Base-by-base conservation (phyloP, 2,329 filamentous ascomycete species). In the Fusarium sp. region DNA sequence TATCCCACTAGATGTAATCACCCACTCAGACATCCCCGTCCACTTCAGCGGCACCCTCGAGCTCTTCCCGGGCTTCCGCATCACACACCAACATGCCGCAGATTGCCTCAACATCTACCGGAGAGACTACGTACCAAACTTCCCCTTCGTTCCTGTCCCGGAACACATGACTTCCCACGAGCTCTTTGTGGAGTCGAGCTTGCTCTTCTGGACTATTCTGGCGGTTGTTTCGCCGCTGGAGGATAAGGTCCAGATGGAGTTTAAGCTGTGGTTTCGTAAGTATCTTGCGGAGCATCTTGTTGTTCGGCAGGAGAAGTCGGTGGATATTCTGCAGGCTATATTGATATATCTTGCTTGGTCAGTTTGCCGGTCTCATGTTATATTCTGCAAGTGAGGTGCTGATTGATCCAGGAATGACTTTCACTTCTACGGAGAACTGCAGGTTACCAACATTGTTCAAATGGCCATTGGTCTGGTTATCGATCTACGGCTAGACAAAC, bases 181-280 rank as follows among this genome's bases (percentile, higher is more conserved):
- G 1, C 54, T 83, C n/a, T 75, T 76, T 42, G 49, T 67, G 1
- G 63, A 69, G n/a, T 72, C 75, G 7, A 75, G 74, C 0, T 70
- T 81, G 17, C 57, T 83, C 1, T 81, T 82, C 48, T 79, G 78
- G 66, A 75, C 75, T 1, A 71, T 82, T 38, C 70, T 82, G 38
- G 74, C 76, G 6, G 70, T 74, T 0, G 73, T 77, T 0, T 69
- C 76, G 4, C 78, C 80, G 0, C 71, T 80, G 56, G 66, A 65
- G 2, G 65, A 75, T 1, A 63, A 68, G 2, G 68, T 71, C 7
- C 80, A 81, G 66, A 57, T 74, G 23, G 73, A 73, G 1, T 73
- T 77, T 7, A 74, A 75, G 10, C 59, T 62, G 5, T 81, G 79
- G 78, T 77, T 82, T 10, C 74, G 78, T 3, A 71, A 74, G 20